A percentile compares a stretch with the other conserved stretches of the same genome.
Conservation (phyloP, 108 stramenopile genomes). For the Stephanodiscus triporus region DNA sequence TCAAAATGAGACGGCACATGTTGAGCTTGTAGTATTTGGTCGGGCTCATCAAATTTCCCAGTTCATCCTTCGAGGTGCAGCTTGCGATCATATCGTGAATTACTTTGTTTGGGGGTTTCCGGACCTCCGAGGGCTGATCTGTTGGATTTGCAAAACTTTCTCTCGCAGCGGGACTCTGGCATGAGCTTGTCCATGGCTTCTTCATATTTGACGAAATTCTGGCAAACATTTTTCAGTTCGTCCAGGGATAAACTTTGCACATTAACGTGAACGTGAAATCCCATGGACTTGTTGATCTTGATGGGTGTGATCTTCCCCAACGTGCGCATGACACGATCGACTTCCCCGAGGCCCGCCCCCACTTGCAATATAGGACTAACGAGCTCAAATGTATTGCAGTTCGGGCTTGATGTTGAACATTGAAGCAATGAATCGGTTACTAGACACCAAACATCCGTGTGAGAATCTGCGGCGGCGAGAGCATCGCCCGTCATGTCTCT, state of each 20-base stretch:
- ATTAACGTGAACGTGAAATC: slow-evolving; percentile 68
- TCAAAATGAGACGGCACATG: slow-evolving; percentile 42
- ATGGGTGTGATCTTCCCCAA: slow-evolving; percentile 20
- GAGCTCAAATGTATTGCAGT: slow-evolving; percentile 56
- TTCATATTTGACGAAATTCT: slow-evolving; percentile 68
- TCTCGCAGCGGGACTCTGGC: slow-evolving; percentile 59
- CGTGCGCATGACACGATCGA: slow-evolving; percentile 24
- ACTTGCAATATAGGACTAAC: slow-evolving; percentile 52
- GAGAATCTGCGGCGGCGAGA: neutral
- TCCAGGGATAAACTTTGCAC: slow-evolving; percentile 21
- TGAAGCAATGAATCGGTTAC: slow-evolving; percentile 36
- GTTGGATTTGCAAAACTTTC: slow-evolving; percentile 55
- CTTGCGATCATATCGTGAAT: slow-evolving; percentile 19
- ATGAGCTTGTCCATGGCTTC: slow-evolving; percentile 56
- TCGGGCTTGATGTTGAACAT: slow-evolving; percentile 24
- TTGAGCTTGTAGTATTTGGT: slow-evolving; percentile 67
- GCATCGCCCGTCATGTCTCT: neutral
- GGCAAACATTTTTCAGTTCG: slow-evolving; percentile 59
- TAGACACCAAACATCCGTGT: slow-evolving; percentile 39
- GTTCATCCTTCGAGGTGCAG: slow-evolving; percentile 20
- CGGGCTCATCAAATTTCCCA: slow-evolving; percentile 48
- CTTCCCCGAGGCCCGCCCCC: slow-evolving; percentile 41
- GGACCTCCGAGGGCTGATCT: slow-evolving; percentile 16
- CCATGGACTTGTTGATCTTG: slow-evolving; percentile 57
- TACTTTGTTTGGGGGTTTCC: slow-evolving; percentile 17